Conservation (phyloP, 2,329 filamentous ascomycete species). For the Apiospora sp. region DNA sequence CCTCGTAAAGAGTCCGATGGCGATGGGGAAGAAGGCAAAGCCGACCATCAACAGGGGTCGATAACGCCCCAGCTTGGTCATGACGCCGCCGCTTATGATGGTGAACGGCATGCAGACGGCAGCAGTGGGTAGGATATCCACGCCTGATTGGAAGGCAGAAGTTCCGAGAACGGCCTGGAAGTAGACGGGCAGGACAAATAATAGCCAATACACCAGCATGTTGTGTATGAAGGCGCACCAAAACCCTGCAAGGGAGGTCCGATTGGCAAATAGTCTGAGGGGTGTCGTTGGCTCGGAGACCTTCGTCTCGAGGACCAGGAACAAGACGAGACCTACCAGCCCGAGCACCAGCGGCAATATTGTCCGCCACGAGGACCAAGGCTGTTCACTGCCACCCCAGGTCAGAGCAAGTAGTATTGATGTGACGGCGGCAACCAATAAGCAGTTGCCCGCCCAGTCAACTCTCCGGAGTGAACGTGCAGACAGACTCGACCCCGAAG, state of each 20-base stretch:
- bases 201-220: conserved; percentile 44
- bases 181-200: conserved; percentile 54
- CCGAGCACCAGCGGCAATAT: not conserved
- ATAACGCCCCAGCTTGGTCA: conserved; percentile 39
- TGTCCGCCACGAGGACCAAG: not conserved
- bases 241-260: conserved; percentile 44
- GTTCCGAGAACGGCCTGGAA: conserved; percentile 50
- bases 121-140: conserved; percentile 37
- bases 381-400: not conserved
- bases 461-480: conserved; percentile 22
- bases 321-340: conserved; percentile 31
- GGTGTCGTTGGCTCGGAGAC: conserved; percentile 46
- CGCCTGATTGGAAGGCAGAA: conserved; percentile 40
- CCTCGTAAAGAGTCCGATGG: conserved; percentile 46
- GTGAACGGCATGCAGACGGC: conserved; percentile 33
- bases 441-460: not conserved
- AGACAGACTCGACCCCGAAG: too few species aligned
- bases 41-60: conserved; percentile 37
- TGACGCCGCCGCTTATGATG: conserved; percentile 32
- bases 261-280: conserved; percentile 50
- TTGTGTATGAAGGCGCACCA: conserved; percentile 46
- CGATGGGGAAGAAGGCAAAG: conserved; percentile 42
- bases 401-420: not conserved
- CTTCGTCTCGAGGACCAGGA: conserved; percentile 33
- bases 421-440: not conserved